phyloP scores from a whole-genome alignment of 2,329 filamentous ascomycete species.

The Dothideomycetes sp. region DNA sequence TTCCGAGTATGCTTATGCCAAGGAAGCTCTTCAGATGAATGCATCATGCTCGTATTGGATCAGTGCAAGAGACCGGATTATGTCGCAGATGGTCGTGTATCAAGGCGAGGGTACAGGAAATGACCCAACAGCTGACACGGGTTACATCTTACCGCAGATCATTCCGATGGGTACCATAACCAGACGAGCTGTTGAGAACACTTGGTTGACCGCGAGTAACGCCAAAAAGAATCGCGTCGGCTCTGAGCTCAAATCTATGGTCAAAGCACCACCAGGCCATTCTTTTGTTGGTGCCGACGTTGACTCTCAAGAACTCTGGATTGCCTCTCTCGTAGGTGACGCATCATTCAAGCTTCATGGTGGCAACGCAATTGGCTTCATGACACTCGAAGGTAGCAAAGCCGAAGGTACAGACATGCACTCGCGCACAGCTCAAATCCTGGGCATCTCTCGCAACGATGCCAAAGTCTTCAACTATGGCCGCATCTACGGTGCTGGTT shows the following conservation, averaged over 20 bases:
- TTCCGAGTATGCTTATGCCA: slow-evolving; percentile 81
- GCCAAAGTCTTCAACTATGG: slow-evolving; percentile 99
- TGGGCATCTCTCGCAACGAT: slow-evolving; percentile 89
- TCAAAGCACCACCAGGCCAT: slow-evolving; percentile 81
- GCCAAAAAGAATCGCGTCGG: slow-evolving; percentile 93
- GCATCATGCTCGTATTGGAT: slow-evolving; percentile 99
- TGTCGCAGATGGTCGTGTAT: slow-evolving; percentile 90
- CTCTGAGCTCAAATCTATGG: slow-evolving; percentile 94
- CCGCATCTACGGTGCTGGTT: slow-evolving; percentile 92
- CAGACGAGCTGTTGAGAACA: slow-evolving; percentile 87
- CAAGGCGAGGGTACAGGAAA: slow-evolving; percentile 43
- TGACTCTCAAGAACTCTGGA: slow-evolving; percentile 96
- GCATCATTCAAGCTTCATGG: slow-evolving; percentile 91
- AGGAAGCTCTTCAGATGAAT: slow-evolving; percentile 96
- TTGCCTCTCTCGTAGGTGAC: slow-evolving; percentile 88
- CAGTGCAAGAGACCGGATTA: slow-evolving; percentile 84
- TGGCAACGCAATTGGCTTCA: slow-evolving; percentile 95
- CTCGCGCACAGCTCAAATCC: slow-evolving; percentile 80
- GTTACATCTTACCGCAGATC: slow-evolving; percentile 87
- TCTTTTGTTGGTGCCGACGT: slow-evolving; percentile 95
- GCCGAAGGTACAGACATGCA: slow-evolving; percentile 88
- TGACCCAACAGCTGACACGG: slow-evolving; percentile 29
- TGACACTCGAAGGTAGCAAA: slow-evolving; percentile 96
- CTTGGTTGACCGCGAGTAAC: slow-evolving; percentile 95
- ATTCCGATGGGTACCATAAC: slow-evolving; percentile 99